phyloP scores from a whole-genome alignment of 352 stramenopile genomes.

The Thraustotheca clavata region DNA sequence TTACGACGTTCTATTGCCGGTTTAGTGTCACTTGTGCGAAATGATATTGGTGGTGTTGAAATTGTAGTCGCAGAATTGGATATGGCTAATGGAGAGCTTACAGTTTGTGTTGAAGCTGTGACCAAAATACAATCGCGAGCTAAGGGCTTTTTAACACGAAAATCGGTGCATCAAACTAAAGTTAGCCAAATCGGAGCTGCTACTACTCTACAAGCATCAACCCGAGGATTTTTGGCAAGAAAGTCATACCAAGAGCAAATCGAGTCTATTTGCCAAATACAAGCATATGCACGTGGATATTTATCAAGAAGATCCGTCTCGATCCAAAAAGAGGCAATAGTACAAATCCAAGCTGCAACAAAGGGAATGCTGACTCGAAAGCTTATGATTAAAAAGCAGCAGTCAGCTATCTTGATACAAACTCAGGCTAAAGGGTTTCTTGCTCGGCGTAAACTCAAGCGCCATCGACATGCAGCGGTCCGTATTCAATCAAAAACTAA shows the following conservation, averaged over 20 bases:
- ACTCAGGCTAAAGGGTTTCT: neutral
- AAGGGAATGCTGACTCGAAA: constrained; percentile 1
- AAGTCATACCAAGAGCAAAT: neutral
- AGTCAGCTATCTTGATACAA: neutral
- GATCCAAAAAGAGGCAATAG: neutral
- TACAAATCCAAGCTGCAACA: neutral
- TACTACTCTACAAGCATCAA: neutral
- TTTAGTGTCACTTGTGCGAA: neutral
- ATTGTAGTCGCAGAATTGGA: neutral
- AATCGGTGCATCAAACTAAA: neutral
- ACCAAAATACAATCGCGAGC: constrained; percentile 8
- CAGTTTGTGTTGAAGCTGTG: constrained; percentile 5
- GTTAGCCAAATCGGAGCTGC: neutral
- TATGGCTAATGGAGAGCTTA: neutral
- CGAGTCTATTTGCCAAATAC: neutral
- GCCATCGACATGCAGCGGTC: neutral
- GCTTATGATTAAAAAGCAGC: constrained; percentile 3
- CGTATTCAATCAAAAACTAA: neutral
- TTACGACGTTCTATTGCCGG: neutral
- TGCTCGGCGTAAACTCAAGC: neutral
- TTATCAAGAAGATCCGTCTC: neutral
- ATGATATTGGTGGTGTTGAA: neutral
- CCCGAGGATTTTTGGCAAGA: neutral
- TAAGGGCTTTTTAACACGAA: constrained; percentile 7
- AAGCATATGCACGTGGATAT: constrained; percentile 1